Evolutionary conservation across 1,284 basidiomycete genomes (phyloP).

Genomic region (Malassezia brasiliensis): DNA sequence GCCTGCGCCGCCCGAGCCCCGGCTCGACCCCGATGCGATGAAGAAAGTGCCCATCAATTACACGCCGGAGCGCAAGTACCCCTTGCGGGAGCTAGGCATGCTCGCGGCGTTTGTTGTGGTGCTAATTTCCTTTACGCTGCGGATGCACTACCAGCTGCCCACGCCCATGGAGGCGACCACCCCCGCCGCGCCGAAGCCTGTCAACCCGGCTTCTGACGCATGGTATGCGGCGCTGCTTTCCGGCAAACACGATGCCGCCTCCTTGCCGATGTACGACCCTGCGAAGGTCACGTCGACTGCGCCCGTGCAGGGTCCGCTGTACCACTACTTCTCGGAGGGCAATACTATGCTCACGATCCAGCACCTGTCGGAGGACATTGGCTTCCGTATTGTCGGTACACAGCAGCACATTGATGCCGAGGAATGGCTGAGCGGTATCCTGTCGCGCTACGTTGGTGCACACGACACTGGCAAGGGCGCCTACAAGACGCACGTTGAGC

Average conservation of each 20-base stretch:
- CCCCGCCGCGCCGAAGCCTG: slow-evolving; percentile 11
- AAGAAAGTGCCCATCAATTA: slow-evolving; percentile 8
- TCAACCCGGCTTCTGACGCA: background rate
- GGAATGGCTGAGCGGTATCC: slow-evolving; percentile 66
- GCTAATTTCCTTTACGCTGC: slow-evolving; percentile 25
- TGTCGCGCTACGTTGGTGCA: slow-evolving; percentile 53
- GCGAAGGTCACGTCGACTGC: background rate
- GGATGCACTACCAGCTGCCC: slow-evolving; percentile 41
- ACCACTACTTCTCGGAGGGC: slow-evolving; percentile 34
- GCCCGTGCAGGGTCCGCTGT: slow-evolving; percentile 9
- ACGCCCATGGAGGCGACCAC: slow-evolving; percentile 23
- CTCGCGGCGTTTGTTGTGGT: slow-evolving; percentile 20
- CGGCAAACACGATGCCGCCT: background rate
- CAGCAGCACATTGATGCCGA: slow-evolving; percentile 77
- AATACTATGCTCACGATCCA: slow-evolving; percentile 38
- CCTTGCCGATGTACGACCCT: slow-evolving; percentile 2
- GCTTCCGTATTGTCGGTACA: slow-evolving; percentile 85
- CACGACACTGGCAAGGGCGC: slow-evolving; percentile 28
- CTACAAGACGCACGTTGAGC: slow-evolving; percentile 36
- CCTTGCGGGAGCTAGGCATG: slow-evolving; percentile 14
- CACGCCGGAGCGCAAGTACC: background rate
- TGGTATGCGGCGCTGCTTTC: slow-evolving; percentile 1
- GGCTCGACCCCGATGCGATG: background rate
- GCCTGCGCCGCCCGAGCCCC: background rate
- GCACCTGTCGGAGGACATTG: slow-evolving; percentile 61